Conservation (phyloP, 371 early-diverging fungal genomes). For the Apophysomyces variabilis region DNA sequence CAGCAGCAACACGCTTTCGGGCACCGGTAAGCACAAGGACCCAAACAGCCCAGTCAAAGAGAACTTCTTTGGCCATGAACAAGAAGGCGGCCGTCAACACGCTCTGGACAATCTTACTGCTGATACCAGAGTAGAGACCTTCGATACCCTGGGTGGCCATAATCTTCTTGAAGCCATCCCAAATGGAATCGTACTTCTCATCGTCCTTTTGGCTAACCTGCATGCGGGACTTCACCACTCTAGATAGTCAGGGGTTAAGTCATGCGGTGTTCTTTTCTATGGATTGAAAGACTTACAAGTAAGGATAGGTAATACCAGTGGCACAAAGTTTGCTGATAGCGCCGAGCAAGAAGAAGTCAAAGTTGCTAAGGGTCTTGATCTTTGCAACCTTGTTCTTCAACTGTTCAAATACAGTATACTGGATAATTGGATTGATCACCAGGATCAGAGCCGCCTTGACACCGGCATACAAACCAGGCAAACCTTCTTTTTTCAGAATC, state of each 20-base stretch:
- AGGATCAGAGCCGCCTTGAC: slow-evolving; percentile 91
- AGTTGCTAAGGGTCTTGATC: slow-evolving; percentile 64
- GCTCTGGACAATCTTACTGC: slow-evolving; percentile 89
- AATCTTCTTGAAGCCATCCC: slow-evolving; percentile 92
- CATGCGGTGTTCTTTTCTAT: background rate
- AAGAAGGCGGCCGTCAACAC: slow-evolving; percentile 92
- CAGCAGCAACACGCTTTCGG: slow-evolving; percentile 37
- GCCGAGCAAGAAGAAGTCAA: slow-evolving; percentile 95
- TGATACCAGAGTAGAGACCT: slow-evolving; percentile 91
- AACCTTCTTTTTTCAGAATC: slow-evolving; percentile 88
- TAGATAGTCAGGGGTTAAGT: slow-evolving; percentile 15
- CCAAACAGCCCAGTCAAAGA: slow-evolving; percentile 78
- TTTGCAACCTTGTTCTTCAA: slow-evolving; percentile 71
- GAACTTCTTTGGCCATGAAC: slow-evolving; percentile 89
- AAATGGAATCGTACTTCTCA: slow-evolving; percentile 78
- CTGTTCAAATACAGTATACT: slow-evolving; percentile 97
- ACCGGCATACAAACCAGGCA: slow-evolving; percentile 87
- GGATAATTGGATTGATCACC: slow-evolving; percentile 97
- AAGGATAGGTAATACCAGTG: slow-evolving; percentile 95
- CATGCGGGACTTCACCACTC: slow-evolving; percentile 96
- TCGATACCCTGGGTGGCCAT: slow-evolving; percentile 81
- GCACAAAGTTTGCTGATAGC: slow-evolving; percentile 94
- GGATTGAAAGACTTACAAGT: slow-evolving; percentile 68
- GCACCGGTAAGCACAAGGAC: slow-evolving; percentile 63
- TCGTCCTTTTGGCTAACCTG: slow-evolving; percentile 85